phyloP scores from a whole-genome alignment of 345 rosid genomes.

The Pelargonium nanum region DNA sequence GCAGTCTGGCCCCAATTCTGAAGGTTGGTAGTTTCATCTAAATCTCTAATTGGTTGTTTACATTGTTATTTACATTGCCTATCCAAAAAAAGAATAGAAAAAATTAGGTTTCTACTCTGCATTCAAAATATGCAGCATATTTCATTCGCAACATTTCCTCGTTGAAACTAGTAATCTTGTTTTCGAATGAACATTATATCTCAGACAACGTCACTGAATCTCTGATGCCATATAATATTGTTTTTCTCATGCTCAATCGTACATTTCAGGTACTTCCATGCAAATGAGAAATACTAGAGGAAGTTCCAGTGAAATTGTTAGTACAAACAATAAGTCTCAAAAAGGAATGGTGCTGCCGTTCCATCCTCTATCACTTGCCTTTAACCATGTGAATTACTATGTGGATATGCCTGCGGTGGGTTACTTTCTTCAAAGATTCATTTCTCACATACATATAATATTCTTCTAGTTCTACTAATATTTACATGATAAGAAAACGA shows the following conservation, averaged over 20 bases:
- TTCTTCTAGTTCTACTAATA: no score
- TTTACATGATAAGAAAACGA: no score
- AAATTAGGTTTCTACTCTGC: no score
- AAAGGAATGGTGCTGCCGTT: constrained; percentile 41
- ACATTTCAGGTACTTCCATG: constrained; percentile 4
- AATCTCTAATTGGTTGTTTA: neutral
- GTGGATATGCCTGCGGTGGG: constrained; percentile 31
- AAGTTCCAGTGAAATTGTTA: neutral
- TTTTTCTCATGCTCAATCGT: neutral
- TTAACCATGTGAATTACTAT: constrained; percentile 24
- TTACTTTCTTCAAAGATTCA: neutral
- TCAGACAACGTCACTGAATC: no score
- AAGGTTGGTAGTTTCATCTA: neutral
- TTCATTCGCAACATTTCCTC: no score
- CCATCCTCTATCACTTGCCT: constrained; percentile 29
- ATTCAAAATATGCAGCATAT: no score
- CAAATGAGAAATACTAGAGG: constrained; percentile 4
- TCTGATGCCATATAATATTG: neutral
- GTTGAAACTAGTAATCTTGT: neutral
- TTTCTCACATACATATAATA: no score
- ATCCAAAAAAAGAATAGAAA: no score
- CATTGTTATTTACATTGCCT: no score
- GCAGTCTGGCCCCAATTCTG: neutral
- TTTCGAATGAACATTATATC: neutral
- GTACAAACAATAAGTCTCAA: neutral